Conservation (phyloP, 208 protist species). For the Acanthamoeba quina region DNA sequence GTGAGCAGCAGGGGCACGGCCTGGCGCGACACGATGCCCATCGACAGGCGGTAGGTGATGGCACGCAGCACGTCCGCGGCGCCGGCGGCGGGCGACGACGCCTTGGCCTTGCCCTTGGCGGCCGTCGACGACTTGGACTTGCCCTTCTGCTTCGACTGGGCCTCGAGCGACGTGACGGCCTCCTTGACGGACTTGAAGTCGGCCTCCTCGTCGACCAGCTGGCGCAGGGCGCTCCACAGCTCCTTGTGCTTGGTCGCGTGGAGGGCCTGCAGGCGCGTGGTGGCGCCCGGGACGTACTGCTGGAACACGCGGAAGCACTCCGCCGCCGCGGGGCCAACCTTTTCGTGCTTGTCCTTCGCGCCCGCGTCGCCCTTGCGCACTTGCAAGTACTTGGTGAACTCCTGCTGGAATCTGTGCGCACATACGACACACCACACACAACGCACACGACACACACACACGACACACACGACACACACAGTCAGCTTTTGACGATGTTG, state of each 20-base stretch:
- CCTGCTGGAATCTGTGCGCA: constrained; percentile 57
- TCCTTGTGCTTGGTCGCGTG: constrained; percentile 52
- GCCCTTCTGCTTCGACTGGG: constrained; percentile 10
- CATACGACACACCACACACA: neutral
- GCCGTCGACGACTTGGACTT: neutral
- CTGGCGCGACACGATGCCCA: constrained; percentile 33
- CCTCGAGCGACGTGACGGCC: neutral
- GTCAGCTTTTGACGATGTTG: neutral
- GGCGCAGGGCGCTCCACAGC: constrained; percentile 25
- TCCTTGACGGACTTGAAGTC: constrained; percentile 14
- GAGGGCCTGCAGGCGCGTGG: constrained; percentile 4
- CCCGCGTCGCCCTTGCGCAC: constrained; percentile 22
- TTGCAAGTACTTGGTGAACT: constrained; percentile 31
- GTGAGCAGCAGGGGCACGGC: constrained; percentile 19
- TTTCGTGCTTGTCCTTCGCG: neutral
- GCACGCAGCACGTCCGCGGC: neutral
- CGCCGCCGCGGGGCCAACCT: neutral
- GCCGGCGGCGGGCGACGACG: neutral
- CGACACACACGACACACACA: neutral
- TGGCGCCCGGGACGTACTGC: constrained; percentile 18
- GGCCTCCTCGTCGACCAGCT: constrained; percentile 35
- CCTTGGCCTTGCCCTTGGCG: neutral
- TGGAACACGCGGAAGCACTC: constrained; percentile 58
- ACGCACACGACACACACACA: neutral
- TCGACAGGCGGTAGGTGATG: constrained; percentile 37